A percentile compares a stretch with the other conserved stretches of the same genome.
These are phyloP conservation scores for Xylariaceae sp. DNA, from an alignment of 2,329 filamentous ascomycete species.

Conservation along the genomic window DNA sequence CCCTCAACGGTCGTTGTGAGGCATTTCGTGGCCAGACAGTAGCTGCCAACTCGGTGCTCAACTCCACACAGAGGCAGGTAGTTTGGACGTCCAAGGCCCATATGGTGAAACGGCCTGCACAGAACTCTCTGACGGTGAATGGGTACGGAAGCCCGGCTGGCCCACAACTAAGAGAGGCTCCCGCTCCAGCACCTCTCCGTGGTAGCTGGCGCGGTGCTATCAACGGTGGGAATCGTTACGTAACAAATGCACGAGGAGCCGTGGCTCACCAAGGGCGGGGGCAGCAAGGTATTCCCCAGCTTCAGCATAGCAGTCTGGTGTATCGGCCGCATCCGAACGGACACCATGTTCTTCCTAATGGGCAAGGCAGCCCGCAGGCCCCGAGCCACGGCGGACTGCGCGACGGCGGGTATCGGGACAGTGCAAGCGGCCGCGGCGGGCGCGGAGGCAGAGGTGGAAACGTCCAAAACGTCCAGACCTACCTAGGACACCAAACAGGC, in stretches of 20 bases:
- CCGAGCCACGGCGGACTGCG: constrained; percentile 24
- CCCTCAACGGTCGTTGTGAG: constrained; percentile 82
- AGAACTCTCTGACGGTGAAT: constrained; percentile 36
- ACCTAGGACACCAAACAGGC: constrained; percentile 16
- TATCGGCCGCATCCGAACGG: constrained; percentile 40
- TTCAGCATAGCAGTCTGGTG: constrained; percentile 51
- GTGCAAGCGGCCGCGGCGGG: constrained; percentile 16
- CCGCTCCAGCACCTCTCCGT: constrained; percentile 50
- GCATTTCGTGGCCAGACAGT: constrained; percentile 94
- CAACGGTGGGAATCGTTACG: constrained; percentile 40
- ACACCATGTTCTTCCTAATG: constrained; percentile 7
- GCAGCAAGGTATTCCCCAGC: constrained; percentile 37
- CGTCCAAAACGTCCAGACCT: background rate
- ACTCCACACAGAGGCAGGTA: constrained; percentile 78
- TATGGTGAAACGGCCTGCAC: constrained; percentile 48
- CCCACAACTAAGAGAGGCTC: constrained; percentile 59
- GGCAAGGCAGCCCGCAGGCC: constrained; percentile 16
- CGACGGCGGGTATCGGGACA: constrained; percentile 20
- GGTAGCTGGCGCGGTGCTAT: constrained; percentile 57
- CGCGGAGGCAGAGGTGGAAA: constrained; percentile 18
- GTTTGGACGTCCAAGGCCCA: constrained; percentile 62
- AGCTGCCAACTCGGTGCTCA: constrained; percentile 80
- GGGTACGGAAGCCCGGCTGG: constrained; percentile 35
- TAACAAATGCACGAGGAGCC: constrained; percentile 34
- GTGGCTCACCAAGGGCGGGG: constrained; percentile 21